These are phyloP conservation scores for Kurtzmaniella fragi DNA, from an alignment of 805 yeast genomes.

Conservation along the genomic window DNA sequence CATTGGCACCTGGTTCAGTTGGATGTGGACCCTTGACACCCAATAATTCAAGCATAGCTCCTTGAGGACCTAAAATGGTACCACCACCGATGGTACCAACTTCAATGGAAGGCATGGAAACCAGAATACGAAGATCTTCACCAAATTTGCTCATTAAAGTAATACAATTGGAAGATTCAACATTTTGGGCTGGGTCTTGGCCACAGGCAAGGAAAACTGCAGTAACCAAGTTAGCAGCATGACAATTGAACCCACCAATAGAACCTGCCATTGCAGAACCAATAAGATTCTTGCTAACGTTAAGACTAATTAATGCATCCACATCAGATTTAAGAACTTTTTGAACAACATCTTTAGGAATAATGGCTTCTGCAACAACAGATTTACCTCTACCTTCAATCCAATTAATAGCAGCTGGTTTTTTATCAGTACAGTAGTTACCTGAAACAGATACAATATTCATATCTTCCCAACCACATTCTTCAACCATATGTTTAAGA, in stretches of 20 bases:
- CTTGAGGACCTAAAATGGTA: slow-evolving; percentile 94
- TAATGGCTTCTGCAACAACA: slow-evolving; percentile 91
- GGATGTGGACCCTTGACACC: slow-evolving; percentile 97
- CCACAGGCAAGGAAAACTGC: slow-evolving; percentile 94
- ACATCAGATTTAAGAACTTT: slow-evolving; percentile 89
- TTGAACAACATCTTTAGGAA: slow-evolving; percentile 76
- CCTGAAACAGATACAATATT: slow-evolving; percentile 88
- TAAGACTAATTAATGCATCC: slow-evolving; percentile 85
- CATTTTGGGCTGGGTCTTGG: slow-evolving; percentile 99
- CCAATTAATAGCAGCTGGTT: slow-evolving; percentile 98
- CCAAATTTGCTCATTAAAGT: slow-evolving; percentile 74
- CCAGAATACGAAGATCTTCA: slow-evolving; percentile 86
- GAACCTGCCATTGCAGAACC: slow-evolving; percentile 99
- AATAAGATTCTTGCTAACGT: slow-evolving; percentile 81
- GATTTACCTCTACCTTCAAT: slow-evolving; percentile 98
- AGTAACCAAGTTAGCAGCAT: slow-evolving; percentile 93
- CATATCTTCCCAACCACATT: slow-evolving; percentile 94
- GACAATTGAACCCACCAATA: slow-evolving; percentile 97
- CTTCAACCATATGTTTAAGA: slow-evolving; percentile 76
- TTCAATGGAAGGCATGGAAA: slow-evolving; percentile 99
- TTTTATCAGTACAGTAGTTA: slow-evolving; percentile 95
- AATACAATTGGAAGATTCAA: slow-evolving; percentile 95
- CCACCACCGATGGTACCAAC: slow-evolving; percentile 99
- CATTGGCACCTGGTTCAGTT: slow-evolving; percentile 88
- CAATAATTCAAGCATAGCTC: slow-evolving; percentile 88